Percentiles rank a stretch among this genome's conserved stretches.
These are phyloP conservation scores for Anacardium occidentale DNA, from an alignment of 345 rosid genomes.

Conservation along the genomic window DNA sequence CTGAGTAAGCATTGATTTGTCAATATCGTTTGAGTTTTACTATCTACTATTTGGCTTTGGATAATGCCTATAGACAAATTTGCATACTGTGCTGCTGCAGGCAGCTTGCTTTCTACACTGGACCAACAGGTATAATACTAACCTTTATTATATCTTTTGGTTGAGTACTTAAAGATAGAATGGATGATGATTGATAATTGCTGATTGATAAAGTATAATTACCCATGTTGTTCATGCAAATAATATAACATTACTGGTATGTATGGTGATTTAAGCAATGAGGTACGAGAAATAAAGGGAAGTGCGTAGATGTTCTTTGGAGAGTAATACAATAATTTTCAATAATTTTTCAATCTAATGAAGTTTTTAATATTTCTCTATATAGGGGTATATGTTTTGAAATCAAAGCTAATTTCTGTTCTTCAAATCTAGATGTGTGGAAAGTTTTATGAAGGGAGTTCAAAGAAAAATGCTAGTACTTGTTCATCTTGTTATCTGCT, in stretches of 20 bases:
- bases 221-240: not conserved
- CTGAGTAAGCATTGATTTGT: slow-evolving; percentile 61
- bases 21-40: not conserved
- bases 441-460: not conserved
- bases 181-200: not conserved
- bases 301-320: not conserved
- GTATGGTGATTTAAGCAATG: not conserved
- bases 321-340: not conserved
- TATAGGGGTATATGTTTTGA: not conserved
- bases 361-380: too few species aligned
- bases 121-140: slow-evolving; percentile 64
- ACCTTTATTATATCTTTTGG: not conserved
- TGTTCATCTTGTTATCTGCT: not conserved
- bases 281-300: not conserved
- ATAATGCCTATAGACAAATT: slow-evolving; percentile 1
- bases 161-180: not conserved
- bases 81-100: slow-evolving; percentile 36
- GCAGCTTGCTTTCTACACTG: slow-evolving; percentile 88
- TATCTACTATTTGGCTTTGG: not conserved
- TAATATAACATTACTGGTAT: not conserved
- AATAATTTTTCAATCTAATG: not conserved
- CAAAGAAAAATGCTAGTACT: not conserved
- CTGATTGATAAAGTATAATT: not conserved
- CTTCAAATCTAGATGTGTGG: not conserved
- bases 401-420: not conserved